Percentiles rank a stretch among this genome's conserved stretches.
Conservation (phyloP, 495 filamentous ascomycete genomes). For the Cladorrhinum samala region DNA sequence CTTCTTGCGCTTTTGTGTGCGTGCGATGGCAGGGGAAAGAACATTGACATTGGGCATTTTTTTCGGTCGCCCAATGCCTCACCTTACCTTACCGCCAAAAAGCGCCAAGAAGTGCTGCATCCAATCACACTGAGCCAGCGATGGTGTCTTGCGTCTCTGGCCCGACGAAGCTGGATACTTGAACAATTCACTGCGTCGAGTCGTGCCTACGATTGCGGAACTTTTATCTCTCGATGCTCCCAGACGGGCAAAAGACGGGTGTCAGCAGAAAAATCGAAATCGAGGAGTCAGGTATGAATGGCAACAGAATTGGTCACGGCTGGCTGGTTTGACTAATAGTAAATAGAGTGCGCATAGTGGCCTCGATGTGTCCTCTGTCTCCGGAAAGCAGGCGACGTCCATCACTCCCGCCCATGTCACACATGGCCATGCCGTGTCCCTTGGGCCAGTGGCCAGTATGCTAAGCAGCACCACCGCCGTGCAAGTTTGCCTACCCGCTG, state of each 20-base stretch:
- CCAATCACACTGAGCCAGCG: neutral
- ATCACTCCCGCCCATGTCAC: too few species aligned
- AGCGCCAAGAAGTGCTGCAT: slow-evolving; percentile 4
- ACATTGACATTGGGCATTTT: neutral
- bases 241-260: neutral
- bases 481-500: neutral
- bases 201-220: slow-evolving; percentile 4
- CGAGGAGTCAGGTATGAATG: slow-evolving; percentile 3
- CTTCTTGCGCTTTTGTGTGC: neutral
- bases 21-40: neutral
- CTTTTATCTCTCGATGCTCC: slow-evolving; percentile 4
- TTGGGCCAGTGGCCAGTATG: neutral
- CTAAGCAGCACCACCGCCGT: neutral
- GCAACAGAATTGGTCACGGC: slow-evolving; percentile 6
- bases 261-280: slow-evolving; percentile 3
- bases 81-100: neutral
- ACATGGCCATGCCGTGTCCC: neutral
- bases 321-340: slow-evolving; percentile 7
- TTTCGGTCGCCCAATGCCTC: neutral
- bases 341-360: neutral
- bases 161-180: slow-evolving; percentile 3
- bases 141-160: slow-evolving; percentile 1
- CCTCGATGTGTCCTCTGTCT: slow-evolving; percentile 4
- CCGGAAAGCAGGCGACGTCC: slow-evolving; percentile 9
- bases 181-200: slow-evolving; percentile 1